phyloP scores from a whole-genome alignment of 129 eudicot genomes.

The Ambrosia artemisiifolia region DNA sequence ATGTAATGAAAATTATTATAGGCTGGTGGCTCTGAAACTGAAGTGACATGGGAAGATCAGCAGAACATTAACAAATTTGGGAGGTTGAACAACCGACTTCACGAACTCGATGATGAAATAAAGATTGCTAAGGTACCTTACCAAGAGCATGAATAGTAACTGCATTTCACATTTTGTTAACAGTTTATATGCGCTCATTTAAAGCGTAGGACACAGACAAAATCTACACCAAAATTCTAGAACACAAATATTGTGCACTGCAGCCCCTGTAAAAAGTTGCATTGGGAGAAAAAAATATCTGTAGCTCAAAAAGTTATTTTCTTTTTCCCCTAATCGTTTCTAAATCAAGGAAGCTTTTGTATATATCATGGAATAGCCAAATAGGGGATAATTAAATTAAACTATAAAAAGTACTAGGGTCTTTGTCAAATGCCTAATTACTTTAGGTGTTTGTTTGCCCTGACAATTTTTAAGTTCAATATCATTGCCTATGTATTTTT shows the following conservation, averaged over 20 bases:
- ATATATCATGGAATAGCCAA: not conserved
- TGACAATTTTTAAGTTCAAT: not conserved
- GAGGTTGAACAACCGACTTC: slow-evolving; percentile 75
- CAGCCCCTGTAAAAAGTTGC: not conserved
- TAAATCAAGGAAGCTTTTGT: not conserved
- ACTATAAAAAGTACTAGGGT: not conserved
- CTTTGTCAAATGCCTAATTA: not conserved
- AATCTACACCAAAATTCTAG: not conserved
- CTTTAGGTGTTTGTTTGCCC: not conserved
- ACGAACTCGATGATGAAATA: slow-evolving; percentile 87
- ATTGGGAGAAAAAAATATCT: not conserved
- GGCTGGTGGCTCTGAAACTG: slow-evolving; percentile 62
- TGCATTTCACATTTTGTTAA: not conserved
- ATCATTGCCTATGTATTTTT: not conserved
- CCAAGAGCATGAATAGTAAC: not conserved
- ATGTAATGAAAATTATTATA: slow-evolving; percentile 13
- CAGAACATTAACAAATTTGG: slow-evolving; percentile 92
- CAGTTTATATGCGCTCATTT: not conserved
- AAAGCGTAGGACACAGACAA: not conserved
- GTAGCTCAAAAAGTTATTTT: not conserved
- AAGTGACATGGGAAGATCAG: slow-evolving; percentile 98
- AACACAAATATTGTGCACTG: not conserved
- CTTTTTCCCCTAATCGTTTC: not conserved
- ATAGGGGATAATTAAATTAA: not conserved
- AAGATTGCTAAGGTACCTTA: slow-evolving; percentile 64